Evolutionary conservation across 2,329 filamentous ascomycete genomes (phyloP), one percentile per base, ranked within the genome.

Genomic region (Aspergillus texensis): DNA sequence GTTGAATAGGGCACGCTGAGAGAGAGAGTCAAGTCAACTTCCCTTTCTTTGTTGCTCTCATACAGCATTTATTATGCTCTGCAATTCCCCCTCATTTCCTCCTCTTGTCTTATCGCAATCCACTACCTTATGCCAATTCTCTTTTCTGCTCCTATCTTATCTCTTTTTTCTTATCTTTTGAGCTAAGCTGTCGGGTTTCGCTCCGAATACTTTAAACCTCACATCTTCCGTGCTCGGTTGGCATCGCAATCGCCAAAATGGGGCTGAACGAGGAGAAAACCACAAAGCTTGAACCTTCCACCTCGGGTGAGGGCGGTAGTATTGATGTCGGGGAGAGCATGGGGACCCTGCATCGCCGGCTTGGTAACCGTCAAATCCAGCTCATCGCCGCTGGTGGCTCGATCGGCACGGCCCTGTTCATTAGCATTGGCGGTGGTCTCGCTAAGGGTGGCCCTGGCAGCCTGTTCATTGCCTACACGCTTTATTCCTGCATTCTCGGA

Each of bases 361-460:
- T 68, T 19, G 54, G 62, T 11, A 68, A 68, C 21, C 67, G 67
- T 24, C 65, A 67, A 28, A 68, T 68, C 53, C 67, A 68, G 19
- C 52, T 75, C 14, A 75, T 80, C 55, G 79, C 78, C 19, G 79
- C 80, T 46, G 79, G 79, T 30, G 78, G 78, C 16, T 76, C 76
- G 1, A 78, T 80, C 32, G 76, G 78, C 48, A 77, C 73, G 0
- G 76, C 74, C 8, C 70, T 80, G 11, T 78, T 79, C 63, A 75
- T 79, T 46, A 74, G 72, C 67, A 80, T 80, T 57, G 78, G 78
- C n/a, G 67, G 67, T 8, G 78, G 75, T 52, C 68, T 80, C 11
- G 70, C 74, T 24, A 67, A 77, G 21, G 79, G 77, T 48, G 79
- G 79, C 9, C 77, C 79, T 2, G 77, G 65, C 14, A 76, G 74